Base-by-base conservation (phyloP, 2,329 filamentous ascomycete genomes). In the Botrytis paeoniae region DNA sequence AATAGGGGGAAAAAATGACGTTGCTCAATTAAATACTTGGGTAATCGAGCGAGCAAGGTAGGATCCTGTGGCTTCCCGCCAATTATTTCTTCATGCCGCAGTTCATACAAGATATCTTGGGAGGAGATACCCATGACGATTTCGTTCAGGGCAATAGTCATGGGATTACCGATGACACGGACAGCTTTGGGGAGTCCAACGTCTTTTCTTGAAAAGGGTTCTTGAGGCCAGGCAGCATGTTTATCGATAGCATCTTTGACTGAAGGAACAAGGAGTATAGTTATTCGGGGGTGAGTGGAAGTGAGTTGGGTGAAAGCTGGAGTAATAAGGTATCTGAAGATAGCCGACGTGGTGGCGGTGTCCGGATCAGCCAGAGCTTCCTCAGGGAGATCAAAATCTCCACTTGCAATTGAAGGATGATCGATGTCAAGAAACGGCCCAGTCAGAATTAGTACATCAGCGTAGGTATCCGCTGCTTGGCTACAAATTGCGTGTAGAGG, bases 391-490 rank as follows among this genome's bases (percentile, higher is more conserved):
- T 95, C 89, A 80, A 95, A 91, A 83, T 95, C 92, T 76, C 94
- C 91, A 25, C 89, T 87, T 37, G 94, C 93, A 71, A 99, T 88
- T 39, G 97, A 85, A 0, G 96, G 95, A 81, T 99, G 96, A 78
- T 98, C 94, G 51, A 92, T 86, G 81, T 98, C 96, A 76, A 99
- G 86, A 81, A 99, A 98, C 0, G 96, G 96, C 0, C 96, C 96
- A 6, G 89, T 85, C 14, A 99, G 86, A 61, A 98, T 87, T 41
- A 99, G 83, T 4, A 89, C 89, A 81, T 99, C 96, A 18, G 91
- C 92, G 76, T 89, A 91, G 35, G 87, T 88, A 76, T 93, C 89
- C 25, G 89, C 90, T 14, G 95, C 94, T 78, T 91, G 91, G 77
- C 88, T 87, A 80, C 95, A 95, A 25, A 99, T 86, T 43, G 93